Base-by-base conservation (phyloP, 495 filamentous ascomycete genomes). In the Bombardia bombarda region DNA sequence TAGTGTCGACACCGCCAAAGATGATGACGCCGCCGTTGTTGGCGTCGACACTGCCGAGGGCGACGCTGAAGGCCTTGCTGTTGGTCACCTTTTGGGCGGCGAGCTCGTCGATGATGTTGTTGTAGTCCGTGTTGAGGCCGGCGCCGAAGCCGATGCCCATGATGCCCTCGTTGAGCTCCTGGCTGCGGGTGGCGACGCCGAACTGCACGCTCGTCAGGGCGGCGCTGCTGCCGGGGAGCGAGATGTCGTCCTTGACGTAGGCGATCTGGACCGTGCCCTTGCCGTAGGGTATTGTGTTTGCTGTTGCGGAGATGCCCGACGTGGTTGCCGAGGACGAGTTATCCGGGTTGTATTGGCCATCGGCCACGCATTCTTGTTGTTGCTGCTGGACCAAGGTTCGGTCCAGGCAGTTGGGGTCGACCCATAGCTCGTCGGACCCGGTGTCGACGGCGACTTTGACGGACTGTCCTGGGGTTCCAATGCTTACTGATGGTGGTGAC, bases 1-100 rank as follows among this genome's bases (percentile, higher is more conserved):
- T 77, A 1, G 82, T 87, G 57, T 96, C 83, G 26, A 96, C 73
- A 19, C 89, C 90, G 20, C 90, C 90, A 51, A 96, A 96, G 25
- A 96, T 73, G 45, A 95, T 79, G 13, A 80, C 76, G 19, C 90
- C 90, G 23, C 40, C 44, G 14, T 61, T 47, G 22, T 61, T 50
- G 45, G 62, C 55, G 25, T 56, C 53, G 40, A 56, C 59, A 43
- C 63, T 61, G 8, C 65, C 63, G 7, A 70, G 55, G 0, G 62
- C 63, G 3, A 68, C 43, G 32, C 67, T 66, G 46, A 68, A 68
- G 14, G 63, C 63, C 43, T 62, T 65, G 37, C 56, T 60, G 22
- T 57, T 47, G 10, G 61, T 68, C 7, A 62, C 51, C 2, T 60
- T 58, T 48, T 68, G 65, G 9, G 31, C 51, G 19, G 38, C 55